A percentile compares a stretch with the other conserved stretches of the same genome.
phyloP scores from a whole-genome alignment of 495 filamentous ascomycete species.

The Daldinia childiae region DNA sequence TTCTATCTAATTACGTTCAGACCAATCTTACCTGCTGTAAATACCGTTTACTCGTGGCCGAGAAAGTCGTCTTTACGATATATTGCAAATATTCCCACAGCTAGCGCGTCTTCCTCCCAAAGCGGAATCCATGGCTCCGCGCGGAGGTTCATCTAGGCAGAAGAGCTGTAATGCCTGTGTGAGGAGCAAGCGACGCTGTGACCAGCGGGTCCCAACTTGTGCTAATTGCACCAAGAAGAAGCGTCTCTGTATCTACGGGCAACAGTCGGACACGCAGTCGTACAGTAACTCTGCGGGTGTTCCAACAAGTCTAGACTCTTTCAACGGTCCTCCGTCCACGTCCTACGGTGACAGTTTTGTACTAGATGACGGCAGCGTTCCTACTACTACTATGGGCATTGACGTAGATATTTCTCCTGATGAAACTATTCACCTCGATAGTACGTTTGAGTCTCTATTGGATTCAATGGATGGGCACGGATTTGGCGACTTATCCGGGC shows the following conservation, averaged over 20 bases:
- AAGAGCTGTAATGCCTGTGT: conserved; percentile 54
- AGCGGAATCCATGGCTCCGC: conserved; percentile 23
- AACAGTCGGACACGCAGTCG: conserved; percentile 10
- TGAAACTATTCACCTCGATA: conserved; percentile 17
- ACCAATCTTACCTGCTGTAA: not conserved
- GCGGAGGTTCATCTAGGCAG: conserved; percentile 41
- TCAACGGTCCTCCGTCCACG: conserved; percentile 4
- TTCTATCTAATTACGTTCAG: not conserved
- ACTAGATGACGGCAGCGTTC: not conserved
- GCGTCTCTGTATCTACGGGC: conserved; percentile 45
- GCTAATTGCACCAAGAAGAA: conserved; percentile 48
- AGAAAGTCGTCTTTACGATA: not conserved
- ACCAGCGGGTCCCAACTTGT: conserved; percentile 49
- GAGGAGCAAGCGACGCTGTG: conserved; percentile 50
- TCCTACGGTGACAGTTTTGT: conserved; percentile 1
- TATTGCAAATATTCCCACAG: not conserved
- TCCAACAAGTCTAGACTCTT: conserved; percentile 16
- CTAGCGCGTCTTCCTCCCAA: not conserved
- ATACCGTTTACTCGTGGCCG: not conserved
- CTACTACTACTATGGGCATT: not conserved
- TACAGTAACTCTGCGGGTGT: conserved; percentile 11
- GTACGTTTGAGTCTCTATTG: conserved; percentile 24
- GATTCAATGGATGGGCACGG: conserved; percentile 8
- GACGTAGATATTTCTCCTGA: conserved; percentile 3
- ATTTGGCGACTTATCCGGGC: not conserved